Evolutionary conservation across 352 stramenopile species (phyloP).

Genomic region (Phytophthora macrochlamydospora): DNA sequence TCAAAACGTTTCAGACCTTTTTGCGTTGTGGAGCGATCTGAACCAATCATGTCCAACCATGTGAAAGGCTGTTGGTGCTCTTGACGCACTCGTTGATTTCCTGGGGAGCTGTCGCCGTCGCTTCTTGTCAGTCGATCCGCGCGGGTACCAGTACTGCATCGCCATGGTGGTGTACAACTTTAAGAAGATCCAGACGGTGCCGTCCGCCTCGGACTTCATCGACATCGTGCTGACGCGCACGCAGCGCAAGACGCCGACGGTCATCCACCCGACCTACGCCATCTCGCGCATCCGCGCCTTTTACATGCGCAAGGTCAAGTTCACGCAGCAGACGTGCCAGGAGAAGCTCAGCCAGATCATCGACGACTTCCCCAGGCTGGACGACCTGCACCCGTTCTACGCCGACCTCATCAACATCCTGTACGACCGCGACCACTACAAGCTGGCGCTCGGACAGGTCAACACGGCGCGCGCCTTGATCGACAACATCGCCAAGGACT

Average conservation of each 20-base stretch:
- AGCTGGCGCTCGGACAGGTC: slow-evolving; percentile 99
- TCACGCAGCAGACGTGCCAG: slow-evolving; percentile 99
- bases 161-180: slow-evolving; percentile 99
- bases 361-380: slow-evolving; percentile 98
- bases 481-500: slow-evolving; percentile 98
- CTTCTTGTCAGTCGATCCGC: background rate
- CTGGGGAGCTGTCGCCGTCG: background rate
- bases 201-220: slow-evolving; percentile 96
- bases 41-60: slow-evolving; percentile 40
- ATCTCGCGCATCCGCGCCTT: slow-evolving; percentile 97
- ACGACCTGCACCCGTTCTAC: slow-evolving; percentile 99
- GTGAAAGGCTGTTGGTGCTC: slow-evolving; percentile 17
- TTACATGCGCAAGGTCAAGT: slow-evolving; percentile 99
- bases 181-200: slow-evolving; percentile 99
- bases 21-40: slow-evolving; percentile 10
- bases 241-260: slow-evolving; percentile 98
- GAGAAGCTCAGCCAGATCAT: slow-evolving; percentile 98
- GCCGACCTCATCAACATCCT: slow-evolving; percentile 99
- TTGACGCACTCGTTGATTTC: slow-evolving; percentile 10
- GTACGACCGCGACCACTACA: slow-evolving; percentile 99
- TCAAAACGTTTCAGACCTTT: no score
- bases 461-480: slow-evolving; percentile 98
- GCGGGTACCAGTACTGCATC: background rate
- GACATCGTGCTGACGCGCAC: slow-evolving; percentile 99
- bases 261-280: slow-evolving; percentile 97